Evolutionary conservation across 2,329 filamentous ascomycete genomes (phyloP), one percentile per base, ranked within the genome.

Genomic region (Colletotrichum shisoi): DNA sequence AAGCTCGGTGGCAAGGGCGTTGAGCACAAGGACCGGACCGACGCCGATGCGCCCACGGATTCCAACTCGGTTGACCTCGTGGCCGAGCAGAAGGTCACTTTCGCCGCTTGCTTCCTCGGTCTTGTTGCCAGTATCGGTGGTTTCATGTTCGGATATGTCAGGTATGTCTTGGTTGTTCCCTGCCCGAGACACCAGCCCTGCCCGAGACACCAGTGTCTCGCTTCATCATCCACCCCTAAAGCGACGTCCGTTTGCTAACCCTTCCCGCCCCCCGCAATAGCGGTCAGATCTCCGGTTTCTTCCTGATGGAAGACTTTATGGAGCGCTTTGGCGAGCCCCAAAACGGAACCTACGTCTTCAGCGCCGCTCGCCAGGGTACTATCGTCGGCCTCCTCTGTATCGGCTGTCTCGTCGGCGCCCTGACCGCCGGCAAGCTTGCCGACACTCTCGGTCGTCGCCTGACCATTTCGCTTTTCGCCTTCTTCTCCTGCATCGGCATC

Each of bases 401-500:
- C 60, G 88, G 88, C 24, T 85, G 85, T 24, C 76, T 89, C 31
- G 71, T 89, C 39, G 87, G 87, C 52, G 84, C 86, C 61, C 76
- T 89, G 8, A 72, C 82, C 40, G 81, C 84, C n/a, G 87, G 87
- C 11, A 86, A 85, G 31, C 78, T 91, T 45, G 85, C 87, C 44
- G 88, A 91, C 68, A 78, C 77, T 3, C 80, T 90, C 53, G 89
- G 89, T 27, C 86, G 89, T 15, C 84, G 85, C 39, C 77, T 85
- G 44, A 85, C 86, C 19, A 91, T 91, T 71, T 85, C 86, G n/a
- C 77, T 81, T 57, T 85, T 87, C 69, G 85, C 87, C 62, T 80
- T 90, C 67, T 85, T 88, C 75, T 87, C 88, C 72, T 87, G 84
- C 70, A 77, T 90, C 37, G 89, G 89, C 60, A 89, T 87, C 52